Evolutionary conservation across 306 rosid genomes (phyloP), one percentile per base, ranked within the genome.

Genomic region (Dryas alaskensis): DNA sequence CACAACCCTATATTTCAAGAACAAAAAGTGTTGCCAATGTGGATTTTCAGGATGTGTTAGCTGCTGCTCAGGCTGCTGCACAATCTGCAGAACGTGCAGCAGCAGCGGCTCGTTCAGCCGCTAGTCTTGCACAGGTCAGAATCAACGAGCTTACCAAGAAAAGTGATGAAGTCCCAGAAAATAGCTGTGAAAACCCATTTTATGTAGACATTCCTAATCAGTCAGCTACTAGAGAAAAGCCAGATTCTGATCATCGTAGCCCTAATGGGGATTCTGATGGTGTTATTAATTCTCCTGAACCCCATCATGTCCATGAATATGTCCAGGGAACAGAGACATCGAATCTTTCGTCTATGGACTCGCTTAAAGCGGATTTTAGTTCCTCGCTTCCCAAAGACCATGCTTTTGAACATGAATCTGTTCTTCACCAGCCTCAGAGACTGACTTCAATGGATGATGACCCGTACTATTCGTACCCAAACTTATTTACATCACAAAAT

Each of bases 21-120:
- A 58, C 74, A 60, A 85, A 78, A 74, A 61, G 87, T 11, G 95
- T 82, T 46, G 78, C 70, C 52, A 67, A 81, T 55, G 82, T 86
- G 65, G 86, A 94, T 84, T 75, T 94, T 51, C 90, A 91, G 79
- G 98, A 94, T 73, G 97, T 94, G 67, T 62, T 94, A 80, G 92
- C 92, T 70, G 97, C 99, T 48, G 99, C 99, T 67, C 92, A 94
- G 79, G 83, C 86, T 78, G 99, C 99, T 67, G 97, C 97, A 10
- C 97, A 94, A 70, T 73, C 89, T 14, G 98, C 98, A 22, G 97
- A 94, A 78, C 86, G 87, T 37, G 98, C 98, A 10, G 97, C 98
- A 0, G 88, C 92, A 22, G 91, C 98, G 3, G 99, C 99, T 79
- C 95, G 99, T 70, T 69, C 92, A 10, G 97, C 93, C 0, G 97